Percentiles rank a stretch among this genome's conserved stretches.
These are phyloP conservation scores for Gossypium sturtianum DNA, from an alignment of 345 rosid species.

Conservation along the genomic window DNA sequence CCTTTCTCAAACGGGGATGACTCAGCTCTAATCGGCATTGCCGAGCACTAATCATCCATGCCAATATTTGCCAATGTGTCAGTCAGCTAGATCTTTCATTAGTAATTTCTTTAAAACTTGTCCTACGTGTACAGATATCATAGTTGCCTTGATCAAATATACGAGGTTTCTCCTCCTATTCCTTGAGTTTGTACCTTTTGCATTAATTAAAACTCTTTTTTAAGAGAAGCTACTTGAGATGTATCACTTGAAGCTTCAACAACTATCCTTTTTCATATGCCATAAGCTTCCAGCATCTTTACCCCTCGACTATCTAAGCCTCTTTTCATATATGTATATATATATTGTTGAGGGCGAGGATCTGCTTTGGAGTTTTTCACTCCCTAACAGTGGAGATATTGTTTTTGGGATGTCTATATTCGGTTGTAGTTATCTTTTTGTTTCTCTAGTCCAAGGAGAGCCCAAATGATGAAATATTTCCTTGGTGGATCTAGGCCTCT, in stretches of 20 bases:
- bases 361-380: too few species aligned
- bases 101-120: conserved; percentile 17
- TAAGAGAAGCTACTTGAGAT: not conserved
- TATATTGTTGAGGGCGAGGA: too few species aligned
- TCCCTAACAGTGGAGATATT: too few species aligned
- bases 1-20: conserved; percentile 40
- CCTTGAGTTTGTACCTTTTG: not conserved
- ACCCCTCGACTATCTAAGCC: not conserved
- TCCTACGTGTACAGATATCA: conserved; percentile 42
- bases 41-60: conserved; percentile 20
- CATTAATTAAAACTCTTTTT: not conserved
- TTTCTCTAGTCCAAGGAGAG: too few species aligned
- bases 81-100: conserved; percentile 20
- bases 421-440: too few species aligned
- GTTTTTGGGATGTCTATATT: too few species aligned
- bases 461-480: too few species aligned
- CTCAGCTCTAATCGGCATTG: conserved; percentile 25
- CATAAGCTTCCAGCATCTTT: not conserved
- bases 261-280: conserved; percentile 4
- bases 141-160: conserved; percentile 32
- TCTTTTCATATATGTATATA: not conserved
- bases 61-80: conserved; percentile 12
- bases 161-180: conserved; percentile 15
- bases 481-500: too few species aligned
- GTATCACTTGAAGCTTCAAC: conserved; percentile 21